Evolutionary conservation across 805 yeast species (phyloP), one percentile per base, ranked within the genome.

Genomic region (Scheffersomyces amazonensis): DNA sequence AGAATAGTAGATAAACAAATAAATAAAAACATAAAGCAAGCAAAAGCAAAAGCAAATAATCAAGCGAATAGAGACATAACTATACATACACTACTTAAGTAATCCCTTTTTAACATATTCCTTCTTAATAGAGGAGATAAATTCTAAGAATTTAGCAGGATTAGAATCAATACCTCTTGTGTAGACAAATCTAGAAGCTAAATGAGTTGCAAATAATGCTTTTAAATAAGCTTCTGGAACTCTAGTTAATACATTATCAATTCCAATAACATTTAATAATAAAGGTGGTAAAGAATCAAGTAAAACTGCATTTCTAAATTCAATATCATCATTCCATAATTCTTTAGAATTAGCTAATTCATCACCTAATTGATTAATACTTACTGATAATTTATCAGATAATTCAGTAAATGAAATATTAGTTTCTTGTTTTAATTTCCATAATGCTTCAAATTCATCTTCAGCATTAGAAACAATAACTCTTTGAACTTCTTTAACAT

Each of bases 151-250:
- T 49, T 73, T 80, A 37, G 87, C 87, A 21, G 87, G 95, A 61
- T 87, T 87, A 32, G 91, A 80, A 44, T 79, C 87, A 42, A 80
- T 71, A 39, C 96, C 96, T 54, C 82, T 74, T 19, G 84, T 72
- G 64, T 89, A 89, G 38, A 89, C 95, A 62, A 85, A 89, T 33
- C 83, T 74, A 33, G 95, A 84, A 9, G 96, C 89, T 52, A 89
- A 71, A 55, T 80, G 83, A 24, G 93, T 83, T 32, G 96, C 95
- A 56, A 91, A 86, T 50, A 91, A 78, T 3, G 96, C 96, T 56
- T 80, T 82, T 58, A 91, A 71, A 60, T 91, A 93, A 36, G 95
- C 76, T 41, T 76, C 86, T 15, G 99, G 99, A 27, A 91, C 93
- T 53, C 93, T 79, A 32, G 66, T 53, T 50, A 91, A 69, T 29